phyloP scores from a whole-genome alignment of 768 basidiomycete genomes.

The Candolleomyces aberdarensis region DNA sequence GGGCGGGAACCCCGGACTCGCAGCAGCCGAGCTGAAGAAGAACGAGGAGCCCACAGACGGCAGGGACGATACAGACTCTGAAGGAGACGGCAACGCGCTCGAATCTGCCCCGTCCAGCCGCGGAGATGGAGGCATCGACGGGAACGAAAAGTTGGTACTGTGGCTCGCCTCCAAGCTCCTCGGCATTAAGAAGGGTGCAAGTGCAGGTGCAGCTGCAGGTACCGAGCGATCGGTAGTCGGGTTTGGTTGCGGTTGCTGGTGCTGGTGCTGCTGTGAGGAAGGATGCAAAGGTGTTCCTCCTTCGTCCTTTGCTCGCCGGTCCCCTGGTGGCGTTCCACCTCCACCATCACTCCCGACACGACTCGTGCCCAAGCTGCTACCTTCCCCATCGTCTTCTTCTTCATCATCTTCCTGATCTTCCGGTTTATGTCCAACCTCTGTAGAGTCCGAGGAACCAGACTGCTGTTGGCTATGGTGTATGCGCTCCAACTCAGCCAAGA shows the following conservation, averaged over 20 bases:
- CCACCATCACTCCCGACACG: too few species aligned
- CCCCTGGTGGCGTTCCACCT: too few species aligned
- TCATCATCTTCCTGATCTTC: background rate
- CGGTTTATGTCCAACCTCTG: background rate
- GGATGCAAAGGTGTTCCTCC: too few species aligned
- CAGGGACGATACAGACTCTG: slow-evolving; percentile 63
- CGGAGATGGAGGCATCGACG: slow-evolving; percentile 46
- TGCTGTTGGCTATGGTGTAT: background rate
- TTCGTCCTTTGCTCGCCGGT: too few species aligned
- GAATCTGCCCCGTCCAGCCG: slow-evolving; percentile 23
- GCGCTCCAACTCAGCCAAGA: slow-evolving; percentile 4
- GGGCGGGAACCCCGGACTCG: slow-evolving; percentile 55
- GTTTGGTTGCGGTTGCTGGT: background rate
- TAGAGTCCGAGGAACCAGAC: background rate
- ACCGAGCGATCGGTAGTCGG: background rate
- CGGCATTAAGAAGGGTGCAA: background rate
- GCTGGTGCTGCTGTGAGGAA: background rate
- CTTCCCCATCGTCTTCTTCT: background rate
- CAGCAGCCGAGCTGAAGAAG: slow-evolving; percentile 74
- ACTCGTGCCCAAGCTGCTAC: too few species aligned
- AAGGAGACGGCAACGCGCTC: slow-evolving; percentile 50
- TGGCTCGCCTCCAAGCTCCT: background rate
- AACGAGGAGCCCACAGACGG: slow-evolving; percentile 73
- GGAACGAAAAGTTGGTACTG: background rate
- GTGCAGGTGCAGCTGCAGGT: background rate